Base-by-base conservation (phyloP, 371 early-diverging fungal species). In the Haplosporangium sp. region DNA sequence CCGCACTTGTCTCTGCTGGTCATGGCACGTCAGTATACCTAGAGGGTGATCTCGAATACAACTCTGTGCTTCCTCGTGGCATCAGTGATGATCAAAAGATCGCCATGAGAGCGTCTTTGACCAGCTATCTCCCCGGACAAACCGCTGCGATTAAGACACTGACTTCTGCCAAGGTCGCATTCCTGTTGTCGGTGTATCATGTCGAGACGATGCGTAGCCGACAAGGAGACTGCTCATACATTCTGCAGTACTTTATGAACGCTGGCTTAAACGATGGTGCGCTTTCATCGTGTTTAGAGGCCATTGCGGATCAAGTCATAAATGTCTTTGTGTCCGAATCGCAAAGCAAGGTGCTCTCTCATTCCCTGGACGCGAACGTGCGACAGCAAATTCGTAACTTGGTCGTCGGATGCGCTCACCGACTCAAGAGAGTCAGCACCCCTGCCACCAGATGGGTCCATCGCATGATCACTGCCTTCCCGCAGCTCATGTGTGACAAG, bases 31-130 rank as follows among this genome's bases (percentile, higher is more conserved):
- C 90, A n/a, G 92, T 91, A 53, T 95, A 94, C 64, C 69, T 98
- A 38, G 95, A 95, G 64, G 94, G 91, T n/a, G 96, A 97, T 69
- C 83, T 98, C 16, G 93, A 94, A 64, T 91, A 92, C 68, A 94
- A 95, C 74, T 94, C 96, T 12, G 90, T 96, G 7, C 80, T 96
- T 13, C 86, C 92, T 46, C 86, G 89, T 52, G 90, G 87, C 29
- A 86, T 89, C 53, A 67, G 87, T 18, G 96, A 95, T 10, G 88
- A 90, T 36, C 84, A 80, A 58, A 68, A 71, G 61, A 56, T 74
- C 11, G 66, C 70, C 4, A 79, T 82, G 70, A 65, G 82, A n/a
- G 65, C 76, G 23, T 69, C 73, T 9, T 55, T 83, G 43, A 72
- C 83, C 12, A 79, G 82, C 6, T 81, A 84, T 37, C 58, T 90